A percentile compares a stretch with the other conserved stretches of the same genome.
These are phyloP conservation scores for Rhododendron ferrugineum DNA, from an alignment of 148 eudicot genomes.

Conservation along the genomic window DNA sequence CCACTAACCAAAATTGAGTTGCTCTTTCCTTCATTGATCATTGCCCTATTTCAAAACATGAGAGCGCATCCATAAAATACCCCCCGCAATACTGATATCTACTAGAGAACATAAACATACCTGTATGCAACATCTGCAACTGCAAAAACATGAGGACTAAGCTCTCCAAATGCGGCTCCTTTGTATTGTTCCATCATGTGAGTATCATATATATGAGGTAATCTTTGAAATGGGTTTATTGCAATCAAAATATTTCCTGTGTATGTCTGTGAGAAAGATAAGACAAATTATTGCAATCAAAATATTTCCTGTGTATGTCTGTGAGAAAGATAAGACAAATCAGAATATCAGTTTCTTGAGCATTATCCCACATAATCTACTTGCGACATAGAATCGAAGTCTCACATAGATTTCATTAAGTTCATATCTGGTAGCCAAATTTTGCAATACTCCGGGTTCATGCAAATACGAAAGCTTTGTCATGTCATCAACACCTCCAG, in stretches of 20 bases:
- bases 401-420: conserved; percentile 96
- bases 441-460: conserved; percentile 94
- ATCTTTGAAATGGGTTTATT: conserved; percentile 93
- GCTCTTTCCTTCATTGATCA: conserved; percentile 95
- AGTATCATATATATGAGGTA: conserved; percentile 91
- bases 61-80: conserved; percentile 17
- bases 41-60: conserved; percentile 54
- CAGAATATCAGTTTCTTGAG: conserved; percentile 6
- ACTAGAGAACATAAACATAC: conserved; percentile 24
- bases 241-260: conserved; percentile 98
- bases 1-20: conserved; percentile 98
- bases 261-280: conserved; percentile 59
- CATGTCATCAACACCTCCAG: conserved; percentile 99
- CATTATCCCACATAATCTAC: conserved; percentile 7
- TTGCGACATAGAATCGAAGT: neutral
- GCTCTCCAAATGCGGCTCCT: conserved; percentile 94
- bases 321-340: conserved; percentile 13
- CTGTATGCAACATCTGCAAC: conserved; percentile 90
- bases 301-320: conserved; percentile 98
- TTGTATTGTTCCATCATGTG: conserved; percentile 99
- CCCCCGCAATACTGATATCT: neutral
- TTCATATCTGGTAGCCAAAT: conserved; percentile 86
- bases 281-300: conserved; percentile 78
- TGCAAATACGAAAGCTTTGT: conserved; percentile 96
- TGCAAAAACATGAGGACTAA: conserved; percentile 98